phyloP scores from a whole-genome alignment of 352 stramenopile genomes.

The Phytophthora idaei region DNA sequence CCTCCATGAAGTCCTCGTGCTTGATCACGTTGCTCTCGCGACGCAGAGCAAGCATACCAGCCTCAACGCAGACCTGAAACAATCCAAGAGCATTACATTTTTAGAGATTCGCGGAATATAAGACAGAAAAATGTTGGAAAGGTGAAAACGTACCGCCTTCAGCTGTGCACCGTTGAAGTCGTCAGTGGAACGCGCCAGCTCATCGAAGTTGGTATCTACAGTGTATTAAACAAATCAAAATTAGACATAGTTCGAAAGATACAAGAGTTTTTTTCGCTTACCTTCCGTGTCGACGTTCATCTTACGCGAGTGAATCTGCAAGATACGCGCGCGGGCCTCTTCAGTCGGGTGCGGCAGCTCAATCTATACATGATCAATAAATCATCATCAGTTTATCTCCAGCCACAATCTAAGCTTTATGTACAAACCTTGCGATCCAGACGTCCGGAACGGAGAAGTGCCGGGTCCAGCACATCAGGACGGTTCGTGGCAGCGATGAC shows the following conservation, averaged over 20 bases:
- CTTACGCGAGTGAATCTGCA: conserved; percentile 98
- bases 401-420: neutral
- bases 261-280: conserved; percentile 16
- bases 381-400: neutral
- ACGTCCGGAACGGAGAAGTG: conserved; percentile 93
- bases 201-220: conserved; percentile 96
- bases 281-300: conserved; percentile 95
- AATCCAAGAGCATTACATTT: conserved; percentile 10
- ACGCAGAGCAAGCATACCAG: conserved; percentile 97
- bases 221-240: conserved; percentile 2
- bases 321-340: conserved; percentile 95
- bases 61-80: conserved; percentile 95
- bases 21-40: conserved; percentile 95
- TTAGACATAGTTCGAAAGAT: conserved; percentile 3
- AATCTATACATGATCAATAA: conserved; percentile 74
- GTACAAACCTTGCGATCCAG: conserved; percentile 92
- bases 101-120: neutral
- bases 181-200: conserved; percentile 97
- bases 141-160: conserved; percentile 86
- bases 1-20: conserved; percentile 99
- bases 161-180: conserved; percentile 99
- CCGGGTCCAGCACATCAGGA: conserved; percentile 96
- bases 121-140: neutral
- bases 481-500: conserved; percentile 98
- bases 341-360: conserved; percentile 98